phyloP scores from a whole-genome alignment of 2,329 filamentous ascomycete genomes.

The Thelonectria blattea region DNA sequence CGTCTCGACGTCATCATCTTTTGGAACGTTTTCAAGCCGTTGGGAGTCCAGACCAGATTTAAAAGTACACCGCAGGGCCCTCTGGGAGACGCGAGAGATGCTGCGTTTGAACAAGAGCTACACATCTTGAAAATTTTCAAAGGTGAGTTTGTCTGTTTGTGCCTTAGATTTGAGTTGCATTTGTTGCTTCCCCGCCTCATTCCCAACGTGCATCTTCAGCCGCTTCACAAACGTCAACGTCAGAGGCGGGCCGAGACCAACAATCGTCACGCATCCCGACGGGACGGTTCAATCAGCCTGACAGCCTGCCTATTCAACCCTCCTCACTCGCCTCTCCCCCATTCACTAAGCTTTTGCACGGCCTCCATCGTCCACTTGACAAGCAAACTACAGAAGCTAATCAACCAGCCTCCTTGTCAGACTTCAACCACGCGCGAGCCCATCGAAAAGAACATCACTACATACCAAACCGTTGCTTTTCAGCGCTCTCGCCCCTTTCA shows the following conservation, averaged over 20 bases:
- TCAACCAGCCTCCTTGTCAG: not conserved
- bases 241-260: not conserved
- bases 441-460: not conserved
- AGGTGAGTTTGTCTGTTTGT: not conserved
- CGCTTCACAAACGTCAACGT: not conserved
- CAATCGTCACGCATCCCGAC: not conserved
- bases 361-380: not conserved
- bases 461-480: not conserved
- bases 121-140: not conserved
- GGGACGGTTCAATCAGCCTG: constrained; percentile 1
- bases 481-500: not conserved
- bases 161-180: not conserved
- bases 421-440: not conserved
- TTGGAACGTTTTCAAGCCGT: constrained; percentile 2
- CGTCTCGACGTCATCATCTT: constrained; percentile 35
- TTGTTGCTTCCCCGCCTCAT: not conserved
- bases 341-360: not conserved
- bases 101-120: not conserved
- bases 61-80: not conserved
- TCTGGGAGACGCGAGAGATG: not conserved
- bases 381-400: not conserved
- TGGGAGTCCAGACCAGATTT: not conserved
- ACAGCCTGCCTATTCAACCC: not conserved
- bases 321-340: not conserved
- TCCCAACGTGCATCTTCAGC: not conserved